A percentile compares a stretch with the other conserved stretches of the same genome.
Evolutionary conservation across 2,329 filamentous ascomycete genomes (phyloP).

Genomic region (Gremmenia infestans): DNA sequence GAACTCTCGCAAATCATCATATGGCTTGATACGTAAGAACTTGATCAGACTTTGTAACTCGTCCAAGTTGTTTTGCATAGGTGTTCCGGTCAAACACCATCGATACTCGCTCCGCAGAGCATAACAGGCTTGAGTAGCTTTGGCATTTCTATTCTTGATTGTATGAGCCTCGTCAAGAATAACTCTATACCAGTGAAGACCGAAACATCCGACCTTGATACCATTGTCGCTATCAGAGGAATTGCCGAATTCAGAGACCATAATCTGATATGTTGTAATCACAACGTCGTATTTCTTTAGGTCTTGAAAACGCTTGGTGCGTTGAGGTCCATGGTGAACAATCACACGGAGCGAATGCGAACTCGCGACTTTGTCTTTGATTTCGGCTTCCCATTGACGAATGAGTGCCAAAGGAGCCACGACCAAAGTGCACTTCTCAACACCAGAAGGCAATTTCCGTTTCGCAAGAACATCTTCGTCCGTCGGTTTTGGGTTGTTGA

Average conservation of each 20-base stretch:
- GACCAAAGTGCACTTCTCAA: slow-evolving; percentile 79
- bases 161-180: slow-evolving; percentile 96
- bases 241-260: slow-evolving; percentile 82
- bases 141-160: slow-evolving; percentile 97
- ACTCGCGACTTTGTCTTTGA: slow-evolving; percentile 71
- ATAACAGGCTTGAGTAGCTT: slow-evolving; percentile 88
- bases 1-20: slow-evolving; percentile 81
- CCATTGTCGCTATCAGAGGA: slow-evolving; percentile 57
- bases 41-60: slow-evolving; percentile 91
- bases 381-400: slow-evolving; percentile 94
- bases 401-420: slow-evolving; percentile 92
- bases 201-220: slow-evolving; percentile 78
- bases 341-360: slow-evolving; percentile 72
- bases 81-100: slow-evolving; percentile 95
- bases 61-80: slow-evolving; percentile 97
- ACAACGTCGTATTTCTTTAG: slow-evolving; percentile 88
- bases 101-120: slow-evolving; percentile 80
- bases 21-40: slow-evolving; percentile 88
- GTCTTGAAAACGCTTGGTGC: slow-evolving; percentile 73
- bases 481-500: slow-evolving; percentile 72
- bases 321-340: slow-evolving; percentile 84
- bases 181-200: slow-evolving; percentile 88
- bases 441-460: slow-evolving; percentile 62
- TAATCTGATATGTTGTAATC: slow-evolving; percentile 92
- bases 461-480: slow-evolving; percentile 52